phyloP scores from a whole-genome alignment of 208 protist species.

The Crithidia brevicula region DNA sequence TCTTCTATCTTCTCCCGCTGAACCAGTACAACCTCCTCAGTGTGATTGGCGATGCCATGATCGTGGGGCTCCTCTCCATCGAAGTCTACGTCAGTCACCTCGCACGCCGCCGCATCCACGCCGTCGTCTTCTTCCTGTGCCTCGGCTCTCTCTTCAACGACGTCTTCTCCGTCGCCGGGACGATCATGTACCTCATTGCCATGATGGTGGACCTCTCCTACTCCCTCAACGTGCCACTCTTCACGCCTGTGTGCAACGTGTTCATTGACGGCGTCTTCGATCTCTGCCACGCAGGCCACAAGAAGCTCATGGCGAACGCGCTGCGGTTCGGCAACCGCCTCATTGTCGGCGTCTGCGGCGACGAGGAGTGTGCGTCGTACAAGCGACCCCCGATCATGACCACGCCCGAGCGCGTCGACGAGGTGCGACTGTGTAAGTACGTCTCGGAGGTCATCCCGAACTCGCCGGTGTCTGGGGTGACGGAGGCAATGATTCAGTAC shows the following conservation, averaged over 20 bases:
- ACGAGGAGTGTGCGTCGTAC: slow-evolving; percentile 87
- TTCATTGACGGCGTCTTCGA: slow-evolving; percentile 94
- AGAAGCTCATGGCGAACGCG: slow-evolving; percentile 85
- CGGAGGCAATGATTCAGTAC: slow-evolving; percentile 87
- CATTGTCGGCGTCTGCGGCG: slow-evolving; percentile 91
- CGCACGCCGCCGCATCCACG: slow-evolving; percentile 84
- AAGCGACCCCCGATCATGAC: slow-evolving; percentile 95
- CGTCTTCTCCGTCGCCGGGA: slow-evolving; percentile 67
- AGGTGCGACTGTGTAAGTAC: slow-evolving; percentile 91
- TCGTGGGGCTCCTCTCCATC: slow-evolving; percentile 81
- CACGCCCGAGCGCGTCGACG: slow-evolving; percentile 81
- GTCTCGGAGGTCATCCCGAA: slow-evolving; percentile 92
- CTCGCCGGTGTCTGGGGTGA: slow-evolving; percentile 84
- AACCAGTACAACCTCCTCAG: slow-evolving; percentile 68
- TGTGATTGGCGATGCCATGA: slow-evolving; percentile 86
- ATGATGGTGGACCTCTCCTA: slow-evolving; percentile 90
- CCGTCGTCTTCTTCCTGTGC: slow-evolving; percentile 80
- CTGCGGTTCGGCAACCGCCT: slow-evolving; percentile 89
- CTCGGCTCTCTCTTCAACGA: slow-evolving; percentile 89
- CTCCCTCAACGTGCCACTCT: slow-evolving; percentile 88
- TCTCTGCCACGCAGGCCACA: slow-evolving; percentile 93
- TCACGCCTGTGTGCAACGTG: slow-evolving; percentile 91
- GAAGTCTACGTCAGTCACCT: slow-evolving; percentile 91
- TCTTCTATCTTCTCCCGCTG: slow-evolving; percentile 83
- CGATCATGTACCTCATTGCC: slow-evolving; percentile 78